Evolutionary conservation across 2,329 filamentous ascomycete species (phyloP).

Genomic region (Cladosporium austrohemisphaericum): DNA sequence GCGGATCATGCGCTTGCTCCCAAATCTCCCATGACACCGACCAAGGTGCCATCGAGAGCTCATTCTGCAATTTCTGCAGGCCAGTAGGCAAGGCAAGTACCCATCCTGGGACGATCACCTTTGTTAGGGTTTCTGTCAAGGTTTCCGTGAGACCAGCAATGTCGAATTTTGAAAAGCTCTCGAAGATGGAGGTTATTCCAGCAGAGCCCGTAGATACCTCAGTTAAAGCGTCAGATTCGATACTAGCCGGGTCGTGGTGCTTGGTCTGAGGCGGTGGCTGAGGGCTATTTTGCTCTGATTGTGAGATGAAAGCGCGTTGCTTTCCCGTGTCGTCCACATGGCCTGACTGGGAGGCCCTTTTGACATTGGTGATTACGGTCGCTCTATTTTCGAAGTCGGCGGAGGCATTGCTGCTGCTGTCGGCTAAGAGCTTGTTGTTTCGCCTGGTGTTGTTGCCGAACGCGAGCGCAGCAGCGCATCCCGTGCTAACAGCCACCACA

Average conservation of each 20-base stretch:
- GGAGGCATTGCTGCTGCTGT: background rate
- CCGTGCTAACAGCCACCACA: background rate
- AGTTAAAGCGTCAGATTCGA: background rate
- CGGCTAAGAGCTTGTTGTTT: background rate
- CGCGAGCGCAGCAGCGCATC: background rate
- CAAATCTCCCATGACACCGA: constrained; percentile 91
- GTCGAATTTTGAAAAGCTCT: constrained; percentile 30
- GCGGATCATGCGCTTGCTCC: constrained; percentile 80
- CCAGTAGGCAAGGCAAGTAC: constrained; percentile 70
- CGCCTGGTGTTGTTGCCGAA: background rate
- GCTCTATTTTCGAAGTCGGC: constrained; percentile 1
- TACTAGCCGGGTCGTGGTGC: background rate
- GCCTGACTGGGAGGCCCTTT: background rate
- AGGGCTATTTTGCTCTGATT: background rate
- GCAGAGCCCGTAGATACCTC: background rate
- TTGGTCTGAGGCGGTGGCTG: constrained; percentile 1
- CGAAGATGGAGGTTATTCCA: constrained; percentile 22
- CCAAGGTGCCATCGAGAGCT: constrained; percentile 81
- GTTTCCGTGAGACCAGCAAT: constrained; percentile 23
- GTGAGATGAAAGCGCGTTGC: background rate
- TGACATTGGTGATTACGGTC: background rate
- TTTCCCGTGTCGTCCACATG: background rate
- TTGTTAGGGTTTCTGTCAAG: constrained; percentile 30
- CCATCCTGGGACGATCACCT: constrained; percentile 73
- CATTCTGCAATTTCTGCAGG: constrained; percentile 76